Evolutionary conservation across 495 filamentous ascomycete species (phyloP).

Genomic region (Lasiosphaeria ovina): DNA sequence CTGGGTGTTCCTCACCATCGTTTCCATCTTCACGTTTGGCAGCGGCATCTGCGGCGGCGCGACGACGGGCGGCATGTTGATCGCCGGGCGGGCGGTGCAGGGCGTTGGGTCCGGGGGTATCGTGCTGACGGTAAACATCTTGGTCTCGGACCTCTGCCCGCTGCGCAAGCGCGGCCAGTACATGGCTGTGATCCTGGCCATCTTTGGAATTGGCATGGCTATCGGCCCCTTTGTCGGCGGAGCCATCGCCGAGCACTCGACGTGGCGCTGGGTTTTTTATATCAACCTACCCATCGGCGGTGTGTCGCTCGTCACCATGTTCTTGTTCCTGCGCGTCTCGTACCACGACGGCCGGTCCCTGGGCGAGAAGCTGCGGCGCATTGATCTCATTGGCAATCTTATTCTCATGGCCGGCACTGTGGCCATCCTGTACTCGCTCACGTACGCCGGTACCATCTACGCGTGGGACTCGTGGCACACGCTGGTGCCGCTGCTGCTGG

Average conservation of each 20-base stretch:
- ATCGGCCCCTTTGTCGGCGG: slow-evolving; percentile 75
- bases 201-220: slow-evolving; percentile 63
- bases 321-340: slow-evolving; percentile 33
- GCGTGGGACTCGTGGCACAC: slow-evolving; percentile 34
- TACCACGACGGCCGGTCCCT: slow-evolving; percentile 18
- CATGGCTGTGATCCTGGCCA: slow-evolving; percentile 32
- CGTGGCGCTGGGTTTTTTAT: slow-evolving; percentile 41
- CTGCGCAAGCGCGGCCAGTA: slow-evolving; percentile 61
- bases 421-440: slow-evolving; percentile 29
- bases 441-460: slow-evolving; percentile 19
- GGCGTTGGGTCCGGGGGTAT: slow-evolving; percentile 77
- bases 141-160: slow-evolving; percentile 66
- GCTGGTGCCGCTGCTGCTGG: slow-evolving; percentile 28
- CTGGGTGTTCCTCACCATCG: slow-evolving; percentile 12
- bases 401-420: slow-evolving; percentile 28
- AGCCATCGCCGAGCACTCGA: slow-evolving; percentile 53
- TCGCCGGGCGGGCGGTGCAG: slow-evolving; percentile 71
- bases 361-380: slow-evolving; percentile 21
- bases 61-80: slow-evolving; percentile 53
- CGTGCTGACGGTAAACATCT: slow-evolving; percentile 66
- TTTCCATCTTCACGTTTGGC: slow-evolving; percentile 42
- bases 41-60: slow-evolving; percentile 40
- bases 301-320: slow-evolving; percentile 25
- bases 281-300: slow-evolving; percentile 36
- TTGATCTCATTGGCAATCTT: slow-evolving; percentile 33